These are phyloP conservation scores for Pseudonectria buxi DNA, from an alignment of 2,329 filamentous ascomycete species.

Conservation along the genomic window DNA sequence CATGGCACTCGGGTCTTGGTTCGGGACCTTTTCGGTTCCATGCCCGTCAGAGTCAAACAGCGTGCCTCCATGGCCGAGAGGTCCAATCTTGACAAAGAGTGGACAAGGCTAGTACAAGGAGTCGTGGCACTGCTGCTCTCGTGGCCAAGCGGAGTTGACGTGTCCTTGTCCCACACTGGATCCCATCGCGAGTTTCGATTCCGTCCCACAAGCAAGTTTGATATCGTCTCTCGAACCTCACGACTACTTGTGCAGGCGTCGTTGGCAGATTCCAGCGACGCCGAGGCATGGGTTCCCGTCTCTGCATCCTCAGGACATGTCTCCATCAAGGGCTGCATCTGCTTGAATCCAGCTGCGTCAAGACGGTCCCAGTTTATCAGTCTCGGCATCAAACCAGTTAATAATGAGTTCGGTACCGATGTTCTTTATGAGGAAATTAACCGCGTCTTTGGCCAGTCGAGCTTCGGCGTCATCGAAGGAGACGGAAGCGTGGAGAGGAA, in stretches of 20 bases:
- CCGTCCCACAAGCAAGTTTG: slow-evolving; percentile 18
- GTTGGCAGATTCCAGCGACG: slow-evolving; percentile 47
- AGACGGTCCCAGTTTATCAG: slow-evolving; percentile 76
- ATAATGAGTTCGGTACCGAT: slow-evolving; percentile 48
- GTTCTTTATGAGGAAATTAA: slow-evolving; percentile 75
- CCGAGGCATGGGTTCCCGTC: slow-evolving; percentile 60
- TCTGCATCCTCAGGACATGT: slow-evolving; percentile 58
- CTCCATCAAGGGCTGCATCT: slow-evolving; percentile 65
- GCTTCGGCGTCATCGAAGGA: slow-evolving; percentile 61
- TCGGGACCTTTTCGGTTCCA: slow-evolving; percentile 77
- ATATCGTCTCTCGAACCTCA: slow-evolving; percentile 23
- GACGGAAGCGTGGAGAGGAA: slow-evolving; percentile 26
- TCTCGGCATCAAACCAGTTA: slow-evolving; percentile 63
- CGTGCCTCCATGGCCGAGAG: slow-evolving; percentile 51
- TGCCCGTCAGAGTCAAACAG: slow-evolving; percentile 86
- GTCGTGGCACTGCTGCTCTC: slow-evolving; percentile 63
- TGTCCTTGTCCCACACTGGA: slow-evolving; percentile 51
- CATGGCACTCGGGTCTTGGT: slow-evolving; percentile 74
- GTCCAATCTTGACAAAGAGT: slow-evolving; percentile 51
- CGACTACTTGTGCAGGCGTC: slow-evolving; percentile 60
- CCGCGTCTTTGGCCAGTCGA: slow-evolving; percentile 65
- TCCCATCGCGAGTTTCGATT: slow-evolving; percentile 33
- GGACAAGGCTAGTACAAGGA: slow-evolving; percentile 53
- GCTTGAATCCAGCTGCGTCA: slow-evolving; percentile 60
- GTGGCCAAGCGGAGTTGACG: slow-evolving; percentile 50